Evolutionary conservation across 2,329 filamentous ascomycete species (phyloP).

Genomic region (Fusarium agapanthi): DNA sequence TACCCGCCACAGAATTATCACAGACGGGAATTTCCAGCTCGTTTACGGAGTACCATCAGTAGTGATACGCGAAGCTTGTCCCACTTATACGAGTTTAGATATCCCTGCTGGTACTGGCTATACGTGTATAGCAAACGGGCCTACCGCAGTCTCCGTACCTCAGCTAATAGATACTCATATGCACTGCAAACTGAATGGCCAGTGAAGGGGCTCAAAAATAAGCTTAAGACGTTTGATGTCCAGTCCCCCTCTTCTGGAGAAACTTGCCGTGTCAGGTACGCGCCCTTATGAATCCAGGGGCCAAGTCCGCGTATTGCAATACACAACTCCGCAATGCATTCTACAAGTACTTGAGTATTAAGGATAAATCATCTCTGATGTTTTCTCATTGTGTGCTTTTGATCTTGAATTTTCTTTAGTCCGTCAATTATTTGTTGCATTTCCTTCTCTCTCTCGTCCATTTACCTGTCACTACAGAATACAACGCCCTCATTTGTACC

Average conservation of each 20-base stretch:
- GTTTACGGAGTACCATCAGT: no score
- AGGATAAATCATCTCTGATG: fast-evolving
- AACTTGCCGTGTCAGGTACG: background rate
- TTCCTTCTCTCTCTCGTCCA: background rate
- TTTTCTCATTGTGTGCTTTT: background rate
- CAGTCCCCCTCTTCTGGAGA: no score
- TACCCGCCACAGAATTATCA: no score
- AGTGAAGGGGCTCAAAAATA: no score
- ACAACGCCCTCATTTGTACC: background rate
- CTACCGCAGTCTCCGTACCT: background rate
- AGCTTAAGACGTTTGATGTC: background rate
- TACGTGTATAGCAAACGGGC: background rate
- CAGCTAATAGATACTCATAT: fast-evolving
- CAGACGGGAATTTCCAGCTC: background rate
- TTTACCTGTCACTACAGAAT: background rate
- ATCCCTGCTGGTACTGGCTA: background rate
- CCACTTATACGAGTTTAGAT: background rate
- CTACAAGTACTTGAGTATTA: background rate
- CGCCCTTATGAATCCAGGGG: background rate
- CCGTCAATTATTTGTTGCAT: background rate
- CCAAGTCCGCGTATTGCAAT: background rate
- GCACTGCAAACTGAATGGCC: no score
- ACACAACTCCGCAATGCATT: background rate
- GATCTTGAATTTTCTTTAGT: background rate
- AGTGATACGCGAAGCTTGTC: background rate